phyloP scores from a whole-genome alignment of 805 yeast species.

The Candida odintsovae region DNA sequence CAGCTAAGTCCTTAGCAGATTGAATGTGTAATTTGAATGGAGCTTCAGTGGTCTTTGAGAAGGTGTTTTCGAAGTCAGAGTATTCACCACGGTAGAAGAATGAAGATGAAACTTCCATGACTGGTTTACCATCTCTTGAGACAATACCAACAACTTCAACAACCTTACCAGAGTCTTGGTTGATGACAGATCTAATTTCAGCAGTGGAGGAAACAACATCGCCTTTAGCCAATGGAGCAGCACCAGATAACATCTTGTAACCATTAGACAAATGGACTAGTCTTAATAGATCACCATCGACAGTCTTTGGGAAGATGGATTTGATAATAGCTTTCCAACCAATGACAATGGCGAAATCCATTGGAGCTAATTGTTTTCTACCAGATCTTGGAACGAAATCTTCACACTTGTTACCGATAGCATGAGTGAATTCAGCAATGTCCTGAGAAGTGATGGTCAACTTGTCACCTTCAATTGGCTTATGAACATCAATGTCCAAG shows the following conservation, averaged over 20 bases:
- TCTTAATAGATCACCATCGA: slow-evolving; percentile 93
- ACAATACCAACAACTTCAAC: slow-evolving; percentile 93
- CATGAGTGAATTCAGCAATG: slow-evolving; percentile 90
- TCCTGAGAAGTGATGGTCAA: slow-evolving; percentile 66
- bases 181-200: slow-evolving; percentile 79
- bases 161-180: slow-evolving; percentile 89
- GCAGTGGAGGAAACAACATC: slow-evolving; percentile 83
- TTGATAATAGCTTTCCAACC: slow-evolving; percentile 98
- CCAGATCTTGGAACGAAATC: slow-evolving; percentile 89
- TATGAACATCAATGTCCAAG: slow-evolving; percentile 61
- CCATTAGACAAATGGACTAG: slow-evolving; percentile 94
- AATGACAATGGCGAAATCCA: slow-evolving; percentile 97
- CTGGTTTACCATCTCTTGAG: slow-evolving; percentile 67
- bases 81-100: slow-evolving; percentile 96
- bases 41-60: slow-evolving; percentile 80
- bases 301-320: slow-evolving; percentile 94
- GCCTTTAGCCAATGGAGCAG: slow-evolving; percentile 81
- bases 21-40: slow-evolving; percentile 75
- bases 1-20: slow-evolving; percentile 85
- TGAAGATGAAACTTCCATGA: slow-evolving; percentile 90
- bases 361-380: slow-evolving; percentile 84
- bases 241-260: slow-evolving; percentile 89
- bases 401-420: slow-evolving; percentile 95
- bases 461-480: slow-evolving; percentile 64
- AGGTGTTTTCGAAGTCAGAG: slow-evolving; percentile 83